Evolutionary conservation across 2,329 filamentous ascomycete species (phyloP).

Genomic region (Botrytis squamosa): DNA sequence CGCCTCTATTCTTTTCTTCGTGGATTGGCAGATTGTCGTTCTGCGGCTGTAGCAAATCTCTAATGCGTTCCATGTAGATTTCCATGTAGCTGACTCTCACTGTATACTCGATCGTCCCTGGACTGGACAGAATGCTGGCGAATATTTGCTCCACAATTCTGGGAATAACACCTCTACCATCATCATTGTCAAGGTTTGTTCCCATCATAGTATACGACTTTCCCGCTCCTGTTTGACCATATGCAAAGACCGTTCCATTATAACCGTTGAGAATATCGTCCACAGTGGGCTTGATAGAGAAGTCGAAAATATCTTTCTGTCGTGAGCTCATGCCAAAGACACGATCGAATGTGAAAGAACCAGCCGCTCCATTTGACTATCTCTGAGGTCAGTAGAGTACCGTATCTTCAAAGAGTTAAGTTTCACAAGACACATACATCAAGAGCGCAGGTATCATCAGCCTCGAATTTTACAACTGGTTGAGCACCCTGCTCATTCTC

Average conservation of each 20-base stretch:
- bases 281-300: constrained; percentile 92
- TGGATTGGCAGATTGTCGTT: constrained; percentile 98
- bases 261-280: constrained; percentile 99
- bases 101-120: constrained; percentile 96
- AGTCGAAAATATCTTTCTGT: constrained; percentile 95
- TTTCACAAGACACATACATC: constrained; percentile 59
- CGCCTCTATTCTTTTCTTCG: constrained; percentile 92
- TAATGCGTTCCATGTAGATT: constrained; percentile 99
- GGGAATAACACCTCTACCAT: constrained; percentile 89
- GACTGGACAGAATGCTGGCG: constrained; percentile 86
- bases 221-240: constrained; percentile 95
- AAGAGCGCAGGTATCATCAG: constrained; percentile 83
- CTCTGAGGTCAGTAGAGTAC: constrained; percentile 35
- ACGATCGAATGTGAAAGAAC: constrained; percentile 93
- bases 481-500: constrained; percentile 88
- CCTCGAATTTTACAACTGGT: constrained; percentile 85
- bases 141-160: constrained; percentile 98
- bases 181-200: constrained; percentile 86
- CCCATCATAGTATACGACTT: constrained; percentile 99
- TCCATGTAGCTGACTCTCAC: constrained; percentile 99
- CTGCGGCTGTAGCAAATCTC: constrained; percentile 85
- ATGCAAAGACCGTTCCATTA: constrained; percentile 98
- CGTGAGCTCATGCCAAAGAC: constrained; percentile 93
- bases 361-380: constrained; percentile 78
- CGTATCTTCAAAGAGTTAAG: not conserved